Base-by-base conservation (phyloP, 192 early-diverging fungal species). In the Oehlia diaphana region DNA sequence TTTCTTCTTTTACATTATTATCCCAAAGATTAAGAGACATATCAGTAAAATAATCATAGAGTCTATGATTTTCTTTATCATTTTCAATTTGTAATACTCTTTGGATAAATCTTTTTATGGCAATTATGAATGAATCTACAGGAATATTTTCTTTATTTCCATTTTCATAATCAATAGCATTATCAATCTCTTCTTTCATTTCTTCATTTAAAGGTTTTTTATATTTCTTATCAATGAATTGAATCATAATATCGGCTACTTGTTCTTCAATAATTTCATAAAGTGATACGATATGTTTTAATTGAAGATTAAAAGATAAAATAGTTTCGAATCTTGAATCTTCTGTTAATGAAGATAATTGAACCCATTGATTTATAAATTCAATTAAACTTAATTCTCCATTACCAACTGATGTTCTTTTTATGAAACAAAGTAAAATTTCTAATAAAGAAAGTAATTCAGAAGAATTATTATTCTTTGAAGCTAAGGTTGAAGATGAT, bases 181-280 rank as follows among this genome's bases (percentile, higher is more conserved):
- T 58, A 16, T 19, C 23, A 50, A 80, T 33, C 8, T 77, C 75
- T 39, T 80, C 21, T 42, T 80, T 16, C 63, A 75, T 28, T 2
- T 35, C 23, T 19, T n/a, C 16, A 5, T 4, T 35, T 0, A 80
- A 19, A 2, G 8, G 4, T 13, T 21, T 2, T 58, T 78, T 79
- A 39, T 66, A 80, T 66, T 80, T 77, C 3, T 35, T 9, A 35
- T 58, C 33, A 49, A 80, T 19, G 50, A 37, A 66, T 28, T 80
- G 21, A 37, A 80, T 37, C 26, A 63, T 16, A 2, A 64, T n/a
- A 77, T 76, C 42, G 2, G 79, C 63, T 2, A 77, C 58, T 58
- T 68, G 39, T 19, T 77, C 79, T 76, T 80, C 79, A 4, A 80
- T 47, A 3, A 80, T 37, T 31, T 80, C 79, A 76, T 80, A 80